A percentile compares a stretch with the other conserved stretches of the same genome.
phyloP scores from a whole-genome alignment of 73 alveolate species.

The Vitrella brassicaformis region DNA sequence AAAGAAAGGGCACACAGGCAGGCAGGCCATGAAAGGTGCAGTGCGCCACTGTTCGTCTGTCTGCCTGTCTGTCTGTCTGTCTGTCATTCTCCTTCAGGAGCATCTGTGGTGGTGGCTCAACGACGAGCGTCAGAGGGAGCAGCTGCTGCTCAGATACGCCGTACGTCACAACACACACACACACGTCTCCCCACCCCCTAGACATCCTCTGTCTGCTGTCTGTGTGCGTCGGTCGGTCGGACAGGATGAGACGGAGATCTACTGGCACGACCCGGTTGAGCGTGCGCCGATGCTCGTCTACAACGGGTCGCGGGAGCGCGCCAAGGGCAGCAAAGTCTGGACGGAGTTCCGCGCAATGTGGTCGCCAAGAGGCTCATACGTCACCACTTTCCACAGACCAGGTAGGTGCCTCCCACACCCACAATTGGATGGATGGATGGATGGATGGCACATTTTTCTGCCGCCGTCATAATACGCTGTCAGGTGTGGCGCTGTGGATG shows the following conservation, averaged over 20 bases:
- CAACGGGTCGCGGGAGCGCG: background rate
- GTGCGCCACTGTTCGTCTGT: too few species aligned
- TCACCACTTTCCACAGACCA: constrained; percentile 28
- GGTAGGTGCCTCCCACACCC: background rate
- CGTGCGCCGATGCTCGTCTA: background rate
- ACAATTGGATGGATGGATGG: background rate
- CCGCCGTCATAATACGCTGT: background rate
- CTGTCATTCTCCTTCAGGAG: background rate
- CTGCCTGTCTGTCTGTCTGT: too few species aligned
- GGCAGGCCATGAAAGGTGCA: background rate
- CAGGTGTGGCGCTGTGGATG: constrained; percentile 32
- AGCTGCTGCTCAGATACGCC: background rate
- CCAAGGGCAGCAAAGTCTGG: background rate
- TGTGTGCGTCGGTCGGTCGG: too few species aligned
- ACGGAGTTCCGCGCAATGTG: background rate
- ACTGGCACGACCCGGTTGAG: background rate
- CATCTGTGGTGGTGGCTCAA: background rate
- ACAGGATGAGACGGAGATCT: background rate
- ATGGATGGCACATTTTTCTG: background rate
- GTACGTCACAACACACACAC: too few species aligned
- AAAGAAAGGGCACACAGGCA: background rate
- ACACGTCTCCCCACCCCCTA: too few species aligned
- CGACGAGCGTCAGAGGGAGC: background rate
- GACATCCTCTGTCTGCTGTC: too few species aligned
- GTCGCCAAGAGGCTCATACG: constrained; percentile 30